Conservation (phyloP, 116 monocot species). For the Zostera marina region DNA sequence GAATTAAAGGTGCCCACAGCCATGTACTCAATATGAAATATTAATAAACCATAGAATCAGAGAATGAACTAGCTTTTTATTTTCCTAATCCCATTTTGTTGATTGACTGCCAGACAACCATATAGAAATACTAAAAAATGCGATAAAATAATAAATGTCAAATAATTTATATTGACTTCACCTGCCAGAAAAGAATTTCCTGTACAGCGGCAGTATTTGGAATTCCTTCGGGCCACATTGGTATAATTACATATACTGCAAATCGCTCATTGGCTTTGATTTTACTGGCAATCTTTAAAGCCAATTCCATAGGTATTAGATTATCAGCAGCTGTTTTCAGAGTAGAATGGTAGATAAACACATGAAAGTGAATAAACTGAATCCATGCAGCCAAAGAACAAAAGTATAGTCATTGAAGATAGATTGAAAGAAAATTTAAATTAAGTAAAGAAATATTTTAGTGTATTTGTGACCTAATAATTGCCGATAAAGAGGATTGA, state of each 20-base stretch:
- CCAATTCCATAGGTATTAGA: conserved; percentile 63
- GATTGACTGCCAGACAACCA: background rate
- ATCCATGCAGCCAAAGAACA: background rate
- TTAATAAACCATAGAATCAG: no score
- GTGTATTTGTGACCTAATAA: no score
- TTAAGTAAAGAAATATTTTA: background rate
- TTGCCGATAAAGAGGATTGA: no score
- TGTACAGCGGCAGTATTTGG: conserved; percentile 46
- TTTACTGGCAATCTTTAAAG: conserved; percentile 61
- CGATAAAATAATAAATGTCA: background rate
- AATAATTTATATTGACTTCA: conserved; percentile 4
- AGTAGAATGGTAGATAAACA: background rate
- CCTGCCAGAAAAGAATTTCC: conserved; percentile 93
- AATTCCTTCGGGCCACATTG: conserved; percentile 57
- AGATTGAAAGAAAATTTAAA: background rate
- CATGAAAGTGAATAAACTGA: background rate
- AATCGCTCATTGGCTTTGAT: conserved; percentile 43
- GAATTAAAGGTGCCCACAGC: no score
- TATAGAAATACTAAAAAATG: background rate
- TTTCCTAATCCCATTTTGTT: background rate
- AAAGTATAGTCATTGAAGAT: background rate
- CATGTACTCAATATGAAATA: no score
- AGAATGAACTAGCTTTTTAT: no score
- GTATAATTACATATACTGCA: conserved; percentile 61
- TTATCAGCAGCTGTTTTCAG: conserved; percentile 16